phyloP scores from a whole-genome alignment of 805 yeast species.

The Phaffomyces thermotolerans region DNA sequence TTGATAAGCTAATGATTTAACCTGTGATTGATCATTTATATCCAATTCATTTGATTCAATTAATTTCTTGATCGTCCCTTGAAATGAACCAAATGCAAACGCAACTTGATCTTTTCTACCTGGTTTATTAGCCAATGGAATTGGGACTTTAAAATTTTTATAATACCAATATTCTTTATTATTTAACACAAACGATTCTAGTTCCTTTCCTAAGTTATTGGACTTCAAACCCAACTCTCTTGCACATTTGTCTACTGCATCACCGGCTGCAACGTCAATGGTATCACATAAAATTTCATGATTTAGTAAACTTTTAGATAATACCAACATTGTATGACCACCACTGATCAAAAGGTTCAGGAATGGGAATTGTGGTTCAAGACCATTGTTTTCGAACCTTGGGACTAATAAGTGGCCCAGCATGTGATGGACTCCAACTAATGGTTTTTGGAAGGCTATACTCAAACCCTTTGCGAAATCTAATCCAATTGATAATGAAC shows the following conservation, averaged over 20 bases:
- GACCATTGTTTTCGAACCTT: constrained; percentile 38
- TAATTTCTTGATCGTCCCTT: constrained; percentile 44
- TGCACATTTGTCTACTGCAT: constrained; percentile 89
- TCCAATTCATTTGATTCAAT: constrained; percentile 20
- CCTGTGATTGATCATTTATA: constrained; percentile 15
- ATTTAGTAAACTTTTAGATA: constrained; percentile 47
- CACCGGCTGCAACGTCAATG: constrained; percentile 87
- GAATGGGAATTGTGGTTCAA: constrained; percentile 53
- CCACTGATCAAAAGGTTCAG: constrained; percentile 80
- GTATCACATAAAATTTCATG: constrained; percentile 75
- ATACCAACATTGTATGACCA: constrained; percentile 88
- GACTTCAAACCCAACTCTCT: constrained; percentile 76
- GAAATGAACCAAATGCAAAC: constrained; percentile 77
- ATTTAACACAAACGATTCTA: constrained; percentile 48
- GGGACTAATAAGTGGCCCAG: constrained; percentile 80
- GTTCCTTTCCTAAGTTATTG: constrained; percentile 77
- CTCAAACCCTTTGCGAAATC: constrained; percentile 82
- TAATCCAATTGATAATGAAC: constrained; percentile 74
- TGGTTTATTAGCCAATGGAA: constrained; percentile 46
- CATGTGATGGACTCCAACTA: constrained; percentile 95
- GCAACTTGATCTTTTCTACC: constrained; percentile 38
- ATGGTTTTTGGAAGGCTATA: constrained; percentile 68
- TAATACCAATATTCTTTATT: constrained; percentile 27
- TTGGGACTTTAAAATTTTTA: constrained; percentile 29
- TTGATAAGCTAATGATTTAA: constrained; percentile 45